Conservation (phyloP, 352 stramenopile species). For the Phytopythium montanum region DNA sequence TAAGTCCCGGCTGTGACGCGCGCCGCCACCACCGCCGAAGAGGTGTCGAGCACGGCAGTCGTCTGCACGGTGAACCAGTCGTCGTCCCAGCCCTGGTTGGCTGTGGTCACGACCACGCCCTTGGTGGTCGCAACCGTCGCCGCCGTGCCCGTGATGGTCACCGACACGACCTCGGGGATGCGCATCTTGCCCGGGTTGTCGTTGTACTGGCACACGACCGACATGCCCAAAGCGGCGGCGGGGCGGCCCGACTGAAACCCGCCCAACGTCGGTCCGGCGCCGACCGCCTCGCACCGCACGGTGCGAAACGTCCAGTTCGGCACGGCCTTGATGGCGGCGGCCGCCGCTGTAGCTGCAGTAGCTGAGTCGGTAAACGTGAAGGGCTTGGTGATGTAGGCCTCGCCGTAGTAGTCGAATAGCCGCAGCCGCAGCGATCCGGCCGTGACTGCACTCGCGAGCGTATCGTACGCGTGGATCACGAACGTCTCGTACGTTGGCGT, state of each 20-base stretch:
- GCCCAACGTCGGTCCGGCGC: background rate
- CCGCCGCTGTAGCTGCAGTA: conserved; percentile 13
- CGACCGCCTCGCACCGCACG: conserved; percentile 30
- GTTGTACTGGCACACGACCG: conserved; percentile 50
- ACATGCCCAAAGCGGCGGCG: conserved; percentile 21
- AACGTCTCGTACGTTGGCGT: conserved; percentile 46
- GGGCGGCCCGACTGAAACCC: too few relatives aligned
- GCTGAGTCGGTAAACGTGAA: conserved; percentile 28
- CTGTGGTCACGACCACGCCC: conserved; percentile 30
- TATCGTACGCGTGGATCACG: conserved; percentile 32
- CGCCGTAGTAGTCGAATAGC: conserved; percentile 66
- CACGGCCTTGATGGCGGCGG: conserved; percentile 34
- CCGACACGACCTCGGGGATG: conserved; percentile 36
- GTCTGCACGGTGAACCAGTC: conserved; percentile 58
- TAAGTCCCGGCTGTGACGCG: too few relatives aligned
- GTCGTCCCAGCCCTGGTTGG: conserved; percentile 31
- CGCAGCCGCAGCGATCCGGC: conserved; percentile 37
- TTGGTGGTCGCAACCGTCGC: conserved; percentile 6
- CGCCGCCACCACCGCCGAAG: background rate
- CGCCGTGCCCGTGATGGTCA: conserved; percentile 13
- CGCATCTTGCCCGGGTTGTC: conserved; percentile 54
- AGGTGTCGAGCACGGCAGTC: background rate
- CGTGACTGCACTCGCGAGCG: background rate
- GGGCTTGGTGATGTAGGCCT: conserved; percentile 54
- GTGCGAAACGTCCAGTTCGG: conserved; percentile 46